Percentiles rank a stretch among this genome's conserved stretches.
These are phyloP conservation scores for Linnemannia schmuckeri DNA, from an alignment of 192 early-diverging fungal genomes.

Conservation along the genomic window DNA sequence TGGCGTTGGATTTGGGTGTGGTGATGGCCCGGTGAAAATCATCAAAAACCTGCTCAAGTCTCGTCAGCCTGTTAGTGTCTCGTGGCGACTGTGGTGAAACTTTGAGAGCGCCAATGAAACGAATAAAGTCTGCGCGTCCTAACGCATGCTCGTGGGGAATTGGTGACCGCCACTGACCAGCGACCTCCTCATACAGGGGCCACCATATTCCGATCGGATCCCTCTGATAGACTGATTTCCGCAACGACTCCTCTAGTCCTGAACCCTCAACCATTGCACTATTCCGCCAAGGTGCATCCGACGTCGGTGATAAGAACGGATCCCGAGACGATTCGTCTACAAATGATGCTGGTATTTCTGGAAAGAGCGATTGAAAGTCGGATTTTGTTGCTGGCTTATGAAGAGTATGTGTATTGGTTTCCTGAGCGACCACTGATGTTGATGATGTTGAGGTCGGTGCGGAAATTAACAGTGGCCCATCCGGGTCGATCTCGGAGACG, in stretches of 20 bases:
- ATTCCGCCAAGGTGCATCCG: constrained; percentile 24
- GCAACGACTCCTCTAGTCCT: constrained; percentile 31
- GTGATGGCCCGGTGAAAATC: constrained; percentile 35
- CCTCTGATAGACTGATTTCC: constrained; percentile 30
- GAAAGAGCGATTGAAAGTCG: constrained; percentile 40
- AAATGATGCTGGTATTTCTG: constrained; percentile 21
- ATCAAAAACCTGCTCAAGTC: constrained; percentile 35
- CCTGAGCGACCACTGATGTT: constrained; percentile 5
- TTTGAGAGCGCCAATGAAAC: constrained; percentile 28
- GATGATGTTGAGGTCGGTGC: constrained; percentile 13
- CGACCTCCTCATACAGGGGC: constrained; percentile 36
- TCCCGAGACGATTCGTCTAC: constrained; percentile 8
- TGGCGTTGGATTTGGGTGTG: constrained; percentile 36
- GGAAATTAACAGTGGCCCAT: constrained; percentile 7
- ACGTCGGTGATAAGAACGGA: neutral
- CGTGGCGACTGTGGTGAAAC: constrained; percentile 8
- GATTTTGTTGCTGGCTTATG: constrained; percentile 9
- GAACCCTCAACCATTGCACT: constrained; percentile 19
- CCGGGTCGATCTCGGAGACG: neutral
- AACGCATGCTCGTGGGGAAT: constrained; percentile 2
- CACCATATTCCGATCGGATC: constrained; percentile 41
- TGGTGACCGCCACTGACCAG: constrained; percentile 18
- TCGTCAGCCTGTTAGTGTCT: neutral
- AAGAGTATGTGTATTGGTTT: neutral
- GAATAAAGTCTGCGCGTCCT: constrained; percentile 26